Conservation (phyloP, 2,329 filamentous ascomycete species). For the Fusarium pseudocircinatum region DNA sequence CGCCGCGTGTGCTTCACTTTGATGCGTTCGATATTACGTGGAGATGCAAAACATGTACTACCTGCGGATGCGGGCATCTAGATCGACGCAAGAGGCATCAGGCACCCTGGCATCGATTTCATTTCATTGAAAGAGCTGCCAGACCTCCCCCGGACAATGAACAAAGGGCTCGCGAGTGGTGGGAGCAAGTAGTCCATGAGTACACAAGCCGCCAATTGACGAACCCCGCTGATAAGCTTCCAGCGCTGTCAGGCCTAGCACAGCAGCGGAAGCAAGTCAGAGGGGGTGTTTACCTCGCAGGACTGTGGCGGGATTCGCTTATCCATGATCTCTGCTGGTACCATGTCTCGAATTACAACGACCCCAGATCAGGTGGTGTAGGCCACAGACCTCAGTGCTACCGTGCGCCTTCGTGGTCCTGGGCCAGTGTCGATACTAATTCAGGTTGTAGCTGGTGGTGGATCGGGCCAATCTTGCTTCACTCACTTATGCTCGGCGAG, state of each 20-base stretch:
- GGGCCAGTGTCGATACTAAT: background rate
- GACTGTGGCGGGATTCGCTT: background rate
- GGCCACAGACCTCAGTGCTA: background rate
- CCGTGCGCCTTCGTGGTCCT: background rate
- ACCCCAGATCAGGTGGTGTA: background rate
- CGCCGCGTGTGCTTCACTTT: background rate
- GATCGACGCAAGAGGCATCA: background rate
- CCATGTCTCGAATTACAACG: background rate
- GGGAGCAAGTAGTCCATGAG: background rate
- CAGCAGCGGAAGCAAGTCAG: background rate
- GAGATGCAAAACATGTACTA: background rate
- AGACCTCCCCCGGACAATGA: background rate
- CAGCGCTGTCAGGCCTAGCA: background rate
- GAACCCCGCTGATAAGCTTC: background rate
- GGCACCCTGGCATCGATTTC: background rate
- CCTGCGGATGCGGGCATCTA: background rate
- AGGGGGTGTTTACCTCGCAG: background rate
- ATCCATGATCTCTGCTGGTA: background rate
- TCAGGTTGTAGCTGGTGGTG: background rate
- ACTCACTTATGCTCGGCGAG: rapidly evolving
- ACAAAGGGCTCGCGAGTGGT: background rate
- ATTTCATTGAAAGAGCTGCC: background rate
- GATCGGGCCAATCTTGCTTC: background rate
- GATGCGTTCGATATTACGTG: background rate
- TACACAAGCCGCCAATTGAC: background rate